phyloP scores from a whole-genome alignment of 2,329 filamentous ascomycete genomes.

The Dothistroma pini region DNA sequence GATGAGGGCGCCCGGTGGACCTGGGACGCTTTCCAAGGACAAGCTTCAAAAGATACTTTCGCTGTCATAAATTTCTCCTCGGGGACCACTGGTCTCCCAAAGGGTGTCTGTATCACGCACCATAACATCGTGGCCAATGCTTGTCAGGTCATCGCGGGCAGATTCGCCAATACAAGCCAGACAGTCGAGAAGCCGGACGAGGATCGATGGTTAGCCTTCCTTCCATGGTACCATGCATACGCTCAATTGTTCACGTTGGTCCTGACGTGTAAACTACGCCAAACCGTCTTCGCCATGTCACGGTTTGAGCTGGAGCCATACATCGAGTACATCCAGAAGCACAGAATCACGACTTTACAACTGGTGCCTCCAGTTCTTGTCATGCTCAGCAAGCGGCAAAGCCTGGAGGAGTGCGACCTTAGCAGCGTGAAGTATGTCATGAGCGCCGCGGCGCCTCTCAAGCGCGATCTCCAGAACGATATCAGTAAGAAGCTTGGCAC shows the following conservation, averaged over 20 bases:
- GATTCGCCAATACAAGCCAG: slow-evolving; percentile 55
- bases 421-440: slow-evolving; percentile 13
- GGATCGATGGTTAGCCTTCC: slow-evolving; percentile 58
- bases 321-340: slow-evolving; percentile 60
- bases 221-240: slow-evolving; percentile 64
- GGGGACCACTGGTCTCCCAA: slow-evolving; percentile 76
- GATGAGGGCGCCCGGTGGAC: slow-evolving; percentile 55
- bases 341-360: slow-evolving; percentile 62
- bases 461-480: slow-evolving; percentile 2
- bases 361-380: slow-evolving; percentile 75
- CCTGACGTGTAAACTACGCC: slow-evolving; percentile 52
- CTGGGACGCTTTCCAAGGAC: slow-evolving; percentile 57
- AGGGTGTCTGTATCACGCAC: slow-evolving; percentile 81
- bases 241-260: slow-evolving; percentile 66
- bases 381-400: slow-evolving; percentile 67
- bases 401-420: slow-evolving; percentile 59
- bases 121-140: slow-evolving; percentile 61
- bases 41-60: slow-evolving; percentile 50
- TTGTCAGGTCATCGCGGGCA: not conserved
- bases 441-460: slow-evolving; percentile 16
- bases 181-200: slow-evolving; percentile 54
- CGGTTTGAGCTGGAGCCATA: slow-evolving; percentile 63
- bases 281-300: slow-evolving; percentile 69
- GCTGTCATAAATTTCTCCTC: slow-evolving; percentile 76
- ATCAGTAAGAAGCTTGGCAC: slow-evolving; percentile 2